phyloP scores from a whole-genome alignment of 306 rosid genomes.

The Corylus americana region DNA sequence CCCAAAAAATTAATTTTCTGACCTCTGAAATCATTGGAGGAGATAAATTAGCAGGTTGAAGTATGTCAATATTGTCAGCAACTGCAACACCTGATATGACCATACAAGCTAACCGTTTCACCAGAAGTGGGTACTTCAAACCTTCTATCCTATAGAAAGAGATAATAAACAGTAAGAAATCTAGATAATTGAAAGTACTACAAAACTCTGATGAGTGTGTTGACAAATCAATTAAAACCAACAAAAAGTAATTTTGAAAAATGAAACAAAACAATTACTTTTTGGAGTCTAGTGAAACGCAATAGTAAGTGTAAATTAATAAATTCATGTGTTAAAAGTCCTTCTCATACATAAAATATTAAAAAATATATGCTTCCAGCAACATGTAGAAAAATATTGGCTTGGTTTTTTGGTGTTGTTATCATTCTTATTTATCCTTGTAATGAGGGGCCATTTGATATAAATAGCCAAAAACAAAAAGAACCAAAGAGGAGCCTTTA shows the following conservation, averaged over 20 bases:
- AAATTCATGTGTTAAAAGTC: too few relatives aligned
- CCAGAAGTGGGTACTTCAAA: constrained; percentile 80
- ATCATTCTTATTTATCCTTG: neutral
- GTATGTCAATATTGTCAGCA: constrained; percentile 73
- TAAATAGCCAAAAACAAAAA: neutral
- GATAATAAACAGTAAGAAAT: constrained; percentile 13
- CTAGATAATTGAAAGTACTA: neutral
- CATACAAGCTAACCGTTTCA: constrained; percentile 93
- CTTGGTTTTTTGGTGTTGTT: neutral
- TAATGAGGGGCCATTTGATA: neutral
- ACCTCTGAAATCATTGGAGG: constrained; percentile 62
- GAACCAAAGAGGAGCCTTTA: constrained; percentile 4
- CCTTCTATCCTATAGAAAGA: constrained; percentile 58
- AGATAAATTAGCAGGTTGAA: constrained; percentile 79
- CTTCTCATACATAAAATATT: too few relatives aligned
- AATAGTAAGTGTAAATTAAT: too few relatives aligned
- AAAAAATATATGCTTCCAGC: neutral
- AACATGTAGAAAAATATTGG: neutral
- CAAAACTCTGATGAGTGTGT: neutral
- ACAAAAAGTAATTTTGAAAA: neutral
- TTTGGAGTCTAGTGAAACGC: too few relatives aligned
- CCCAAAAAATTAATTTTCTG: constrained; percentile 17
- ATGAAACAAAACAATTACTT: too few relatives aligned
- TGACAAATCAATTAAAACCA: neutral
- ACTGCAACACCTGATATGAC: constrained; percentile 64